Base-by-base conservation (phyloP, 2,329 filamentous ascomycete species). In the Cercospora sojina region DNA sequence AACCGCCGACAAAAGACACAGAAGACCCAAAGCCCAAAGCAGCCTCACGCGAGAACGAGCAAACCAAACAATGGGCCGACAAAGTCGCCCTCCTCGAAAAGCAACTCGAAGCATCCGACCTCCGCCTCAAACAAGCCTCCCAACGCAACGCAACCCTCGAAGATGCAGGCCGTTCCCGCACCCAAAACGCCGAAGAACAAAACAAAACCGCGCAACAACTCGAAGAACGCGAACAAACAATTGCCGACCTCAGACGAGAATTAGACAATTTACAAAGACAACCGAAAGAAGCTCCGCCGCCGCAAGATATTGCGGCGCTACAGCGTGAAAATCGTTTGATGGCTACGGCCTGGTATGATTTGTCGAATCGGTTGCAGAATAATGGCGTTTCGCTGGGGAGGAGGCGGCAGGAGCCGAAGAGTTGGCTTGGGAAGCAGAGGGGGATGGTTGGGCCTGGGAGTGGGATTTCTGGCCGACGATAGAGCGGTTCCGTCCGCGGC, bases 371-470 rank as follows among this genome's bases (percentile, higher is more conserved):
- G 60, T 79, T 96, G 72, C 91, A 95, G 80, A 93, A 90, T 80
- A 94, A 93, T 77, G 91, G 91, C 69, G 89, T 94, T 49, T 87
- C 91, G 63, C 80, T 96, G 69, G 90, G 93, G 75, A 83, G 92
- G 71, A 85, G 90, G 72, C 87, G 87, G 72, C 91, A 94, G 73
- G 86, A 86, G 72, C 90, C 91, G 13, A 90, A 88, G 79, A 93
- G 91, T 79, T 96, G 91, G 91, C 80, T 96, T 73, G 91, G 91
- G 74, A 93, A 91, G 82, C 91, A 95, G 83, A 86, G 91, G 76
- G 75, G 72, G n/a, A 73, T 79, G 60, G 80, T 82, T 32, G 77
- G 77, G 20, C 75, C 75, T 5, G n/a, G 59, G 23, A 62, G 57
- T 49, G 57, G 57, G 12, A 61, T 61, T 57, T 53, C 43, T 20